These are phyloP conservation scores for Ogataea pignaliae DNA, from an alignment of 805 yeast species.

Conservation along the genomic window DNA sequence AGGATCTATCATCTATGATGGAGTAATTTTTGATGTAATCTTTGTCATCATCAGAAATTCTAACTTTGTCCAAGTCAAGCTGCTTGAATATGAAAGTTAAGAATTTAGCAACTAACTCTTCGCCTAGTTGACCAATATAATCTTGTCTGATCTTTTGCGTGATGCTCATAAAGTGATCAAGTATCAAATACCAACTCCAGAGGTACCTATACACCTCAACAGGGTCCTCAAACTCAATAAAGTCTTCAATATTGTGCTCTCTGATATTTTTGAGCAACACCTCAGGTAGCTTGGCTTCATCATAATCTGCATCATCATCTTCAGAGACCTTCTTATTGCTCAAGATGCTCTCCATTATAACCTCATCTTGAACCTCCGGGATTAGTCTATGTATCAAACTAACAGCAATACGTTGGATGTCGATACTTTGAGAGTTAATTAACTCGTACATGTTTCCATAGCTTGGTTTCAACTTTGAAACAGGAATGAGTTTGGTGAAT, in stretches of 20 bases:
- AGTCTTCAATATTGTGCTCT: constrained; percentile 29
- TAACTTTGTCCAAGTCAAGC: constrained; percentile 34
- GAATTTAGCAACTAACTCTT: constrained; percentile 43
- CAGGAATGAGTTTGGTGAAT: constrained; percentile 23
- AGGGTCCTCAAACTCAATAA: constrained; percentile 36
- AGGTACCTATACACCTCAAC: constrained; percentile 39
- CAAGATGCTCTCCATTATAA: constrained; percentile 59
- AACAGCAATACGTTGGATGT: constrained; percentile 42
- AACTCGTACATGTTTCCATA: constrained; percentile 34
- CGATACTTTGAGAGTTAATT: constrained; percentile 22
- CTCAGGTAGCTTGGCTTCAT: constrained; percentile 36
- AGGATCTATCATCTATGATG: constrained; percentile 5
- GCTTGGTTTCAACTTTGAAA: constrained; percentile 29
- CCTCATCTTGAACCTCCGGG: constrained; percentile 47
- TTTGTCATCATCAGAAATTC: constrained; percentile 19
- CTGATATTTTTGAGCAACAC: constrained; percentile 34
- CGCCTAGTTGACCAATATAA: constrained; percentile 56
- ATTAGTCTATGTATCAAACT: constrained; percentile 38
- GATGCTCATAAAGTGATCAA: constrained; percentile 58
- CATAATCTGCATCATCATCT: constrained; percentile 27
- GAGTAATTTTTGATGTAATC: constrained; percentile 25
- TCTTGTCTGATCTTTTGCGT: constrained; percentile 59
- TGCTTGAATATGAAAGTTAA: constrained; percentile 52
- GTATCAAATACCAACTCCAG: constrained; percentile 66
- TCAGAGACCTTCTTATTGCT: constrained; percentile 28